Base-by-base conservation (phyloP, 2,329 filamentous ascomycete genomes). In the Akanthomyces dipterigenus region DNA sequence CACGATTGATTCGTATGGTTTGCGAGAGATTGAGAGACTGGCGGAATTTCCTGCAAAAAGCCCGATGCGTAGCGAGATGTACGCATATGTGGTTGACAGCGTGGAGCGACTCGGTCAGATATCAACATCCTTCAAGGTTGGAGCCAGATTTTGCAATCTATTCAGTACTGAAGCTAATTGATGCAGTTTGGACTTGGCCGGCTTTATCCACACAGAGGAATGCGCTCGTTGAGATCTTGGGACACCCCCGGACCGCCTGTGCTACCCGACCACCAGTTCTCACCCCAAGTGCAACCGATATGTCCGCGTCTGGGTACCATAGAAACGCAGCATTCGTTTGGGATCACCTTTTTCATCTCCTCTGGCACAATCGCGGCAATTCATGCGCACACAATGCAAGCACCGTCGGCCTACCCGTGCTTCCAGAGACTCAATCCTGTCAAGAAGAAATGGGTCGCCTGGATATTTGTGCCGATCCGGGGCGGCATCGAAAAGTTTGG, bases 311-410 rank as follows among this genome's bases (percentile, higher is more conserved):
- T 59, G 8, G 56, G 56, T 9, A 59, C 56, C 2, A 59, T 59
- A 26, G 56, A 59, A 51, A 59, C 56, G 14, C 18, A 36, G 8
- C 42, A 43, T 6, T 59, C 56, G 11, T 59, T 59, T 51, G 56
- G 56, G 24, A 51, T 59, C 24, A 59, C 56, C 20, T 59, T 59
- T 45, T 59, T 59, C 56, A 59, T 59, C 5, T 59, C 46, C 3
- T 59, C 56, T 16, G 56, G 56, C 36, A 28, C 49, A 8, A 59
- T 59, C 18, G 56, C 56, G 26, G 56, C 56, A n/a, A 59, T 59
- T 3, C 56, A 59, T 28, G 56, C 56, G 8, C 56, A 59, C 26
- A 59, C 56, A 9, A 12, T 31, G 36, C 56, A 59, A 9, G 56
- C 56, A 22, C 56, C 56, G 46, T 51, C 56, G 3, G 56, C 56